A percentile compares a stretch with the other conserved stretches of the same genome.
phyloP scores from a whole-genome alignment of 371 early-diverging fungal genomes.

The Batkoa obscura region DNA sequence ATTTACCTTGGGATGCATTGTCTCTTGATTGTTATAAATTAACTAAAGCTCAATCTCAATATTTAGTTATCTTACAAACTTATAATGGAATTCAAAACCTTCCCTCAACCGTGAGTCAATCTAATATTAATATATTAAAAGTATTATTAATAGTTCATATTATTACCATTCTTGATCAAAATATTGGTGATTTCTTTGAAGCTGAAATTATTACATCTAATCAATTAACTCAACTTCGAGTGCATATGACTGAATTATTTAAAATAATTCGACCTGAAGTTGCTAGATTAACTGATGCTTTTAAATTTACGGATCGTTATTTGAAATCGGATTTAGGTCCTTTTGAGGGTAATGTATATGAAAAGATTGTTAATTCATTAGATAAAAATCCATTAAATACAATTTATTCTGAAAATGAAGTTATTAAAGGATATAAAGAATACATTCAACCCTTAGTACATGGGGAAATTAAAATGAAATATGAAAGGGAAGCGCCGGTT shows the following conservation, averaged over 20 bases:
- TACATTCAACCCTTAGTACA: conserved; percentile 26
- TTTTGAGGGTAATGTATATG: conserved; percentile 49
- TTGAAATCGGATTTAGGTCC: conserved; percentile 53
- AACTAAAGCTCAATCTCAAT: not conserved
- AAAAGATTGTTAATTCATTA: conserved; percentile 37
- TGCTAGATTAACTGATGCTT: conserved; percentile 47
- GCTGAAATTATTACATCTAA: conserved; percentile 23
- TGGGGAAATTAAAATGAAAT: conserved; percentile 2
- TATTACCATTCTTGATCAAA: conserved; percentile 35
- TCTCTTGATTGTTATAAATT: not conserved
- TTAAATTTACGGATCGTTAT: conserved; percentile 43
- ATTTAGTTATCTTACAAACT: not conserved
- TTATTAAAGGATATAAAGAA: conserved; percentile 26
- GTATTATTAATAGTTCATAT: conserved; percentile 13
- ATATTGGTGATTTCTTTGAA: conserved; percentile 38
- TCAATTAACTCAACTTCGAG: conserved; percentile 25
- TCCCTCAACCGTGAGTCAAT: no score
- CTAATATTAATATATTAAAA: conserved; percentile 5
- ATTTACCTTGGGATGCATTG: not conserved
- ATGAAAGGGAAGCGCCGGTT: no score
- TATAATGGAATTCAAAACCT: not conserved
- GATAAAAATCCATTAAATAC: conserved; percentile 45
- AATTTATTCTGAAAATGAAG: conserved; percentile 15
- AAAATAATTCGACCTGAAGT: conserved; percentile 43
- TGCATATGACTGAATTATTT: conserved; percentile 19